Evolutionary conservation across 352 stramenopile species (phyloP), one percentile per base, ranked within the genome.

Genomic region (Pythium phragmiticola): DNA sequence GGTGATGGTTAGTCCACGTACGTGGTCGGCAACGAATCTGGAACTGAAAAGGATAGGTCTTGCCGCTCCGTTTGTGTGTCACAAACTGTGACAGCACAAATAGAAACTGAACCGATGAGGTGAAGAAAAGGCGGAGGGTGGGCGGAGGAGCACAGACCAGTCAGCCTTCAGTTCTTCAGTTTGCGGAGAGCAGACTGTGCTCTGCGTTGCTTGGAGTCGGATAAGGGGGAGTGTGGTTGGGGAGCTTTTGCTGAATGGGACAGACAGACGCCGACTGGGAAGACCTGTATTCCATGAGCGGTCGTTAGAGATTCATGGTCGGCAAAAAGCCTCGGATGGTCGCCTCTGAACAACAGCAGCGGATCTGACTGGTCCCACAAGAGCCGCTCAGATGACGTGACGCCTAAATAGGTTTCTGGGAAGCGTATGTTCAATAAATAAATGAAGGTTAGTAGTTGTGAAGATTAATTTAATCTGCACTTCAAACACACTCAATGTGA

Each of bases 221-320:
- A 30, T 30, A 30, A 30, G 26, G 4, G 26, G 26, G 26, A 5
- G 3, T 30, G 26, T 30, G 26, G 26, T 30, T 30, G 26, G 26
- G 26, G 26, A 30, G 26, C 26, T 30, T 30, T 30, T 30, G 14
- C 37, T 42, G 37, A 26, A 12, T 28, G 16, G 8, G 34, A 45
- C 39, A 50, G 28, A n/a, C 21, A 34, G 36, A 21, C 21, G 37
- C 7, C 1, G 33, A 2, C 26, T 30, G 26, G 17, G 14, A 8
- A 30, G 28, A 48, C 57, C 57, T 45, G 57, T 52, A 37, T 49
- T 48, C 33, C 11, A 16, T 46, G 28, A 30, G 21, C 16, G 37
- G 23, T 48, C 47, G 48, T 65, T 65, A 41, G 57, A 65, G 57
- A 65, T 65, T 65, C 57, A 43, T 39, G 21, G 30, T 21, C 36